Base-by-base conservation (phyloP, 495 filamentous ascomycete species). In the Aspergillus coremiiformis region DNA sequence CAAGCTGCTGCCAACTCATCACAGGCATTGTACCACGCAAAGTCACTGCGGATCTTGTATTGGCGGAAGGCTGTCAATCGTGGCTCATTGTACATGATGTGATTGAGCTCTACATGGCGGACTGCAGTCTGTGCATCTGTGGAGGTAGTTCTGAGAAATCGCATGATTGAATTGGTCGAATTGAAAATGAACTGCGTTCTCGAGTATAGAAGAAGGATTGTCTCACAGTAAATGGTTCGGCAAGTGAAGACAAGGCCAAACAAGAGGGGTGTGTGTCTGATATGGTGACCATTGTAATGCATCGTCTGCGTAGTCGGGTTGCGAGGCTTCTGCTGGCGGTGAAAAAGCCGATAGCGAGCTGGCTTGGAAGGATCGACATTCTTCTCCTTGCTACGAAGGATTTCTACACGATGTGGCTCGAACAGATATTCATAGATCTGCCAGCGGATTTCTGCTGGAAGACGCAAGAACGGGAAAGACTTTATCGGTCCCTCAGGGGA, bases 61-160 rank as follows among this genome's bases (percentile, higher is more conserved):
- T 17, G 7, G 0, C 58, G 49, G 37, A 54, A 56, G 11, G 41
- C 22, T 3, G 44, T 39, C 11, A 59, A 32, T 0, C 35, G 42
- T 10, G 61, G 63, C 45, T 66, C 63, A 19, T 57, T 57, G 47
- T 66, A 64, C 58, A 63, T 66, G 32, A n/a, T 52, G 22, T 64
- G 61, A 19, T 53, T 47, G 11, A 66, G 44, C 44, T 64, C 63
- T 7, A 66, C 44, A 30, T 60, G 58, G 1, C 21, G 52, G 29
- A 66, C 60, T n/a, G 44, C 51, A 7, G 32, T 20, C 14, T 61
- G 58, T 0, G 56, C 49, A 8, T 48, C 33, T 15, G 20, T 35
- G 1, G 43, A 19, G 0, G 55, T 49, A 10, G 39, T 53, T 14
- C 44, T 20, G 0, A 64, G 26, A 41, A 66, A 66, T 11, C 52